Base-by-base conservation (phyloP, 2,329 filamentous ascomycete genomes). In the Spiromastix sp. region DNA sequence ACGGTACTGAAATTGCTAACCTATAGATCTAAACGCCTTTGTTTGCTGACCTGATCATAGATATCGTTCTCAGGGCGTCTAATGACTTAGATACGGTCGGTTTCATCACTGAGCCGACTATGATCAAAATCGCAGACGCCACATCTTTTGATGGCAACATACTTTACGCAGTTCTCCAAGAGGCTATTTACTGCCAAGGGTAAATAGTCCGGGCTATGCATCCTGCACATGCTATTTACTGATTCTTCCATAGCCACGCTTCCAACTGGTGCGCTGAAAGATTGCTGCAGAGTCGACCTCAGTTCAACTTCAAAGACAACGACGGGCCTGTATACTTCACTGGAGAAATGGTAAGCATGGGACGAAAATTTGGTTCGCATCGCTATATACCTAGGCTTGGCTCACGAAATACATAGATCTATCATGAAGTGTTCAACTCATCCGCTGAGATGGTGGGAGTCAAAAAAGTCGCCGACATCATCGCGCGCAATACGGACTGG, bases 91-190 rank as follows among this genome's bases (percentile, higher is more conserved):
- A 79, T 12, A 71, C 77, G 30, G 85, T 87, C 40, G 79, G 79
- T n/a, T 75, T 79, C 47, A 63, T 95, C 41, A 86, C 81, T 0
- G 71, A 77, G 12, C 75, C 79, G 1, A 81, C 82, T 0, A 69
- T 94, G 3, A 64, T 72, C 3, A 65, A 70, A 0, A 64, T 94
- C 16, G 85, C 93, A 54, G 59, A 67, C 13, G 71, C 72, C 34
- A 70, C 78, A 2, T 66, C 70, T 2, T 86, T 85, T 50, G 86
- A 95, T 50, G 72, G 74, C 26, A 76, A 78, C 46, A 76, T 89
- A 37, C 74, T 95, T 41, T 96, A 95, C 54, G 81, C 83, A 16
- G 67, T 95, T 25, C 64, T 95, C 2, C 89, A 96, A 54, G 89
- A 96, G 59, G 70, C 83, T 5, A 80, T 87, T 47, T 96, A 95